Base-by-base conservation (phyloP, 345 rosid genomes). In the Psidium friedrichsthalianum region DNA sequence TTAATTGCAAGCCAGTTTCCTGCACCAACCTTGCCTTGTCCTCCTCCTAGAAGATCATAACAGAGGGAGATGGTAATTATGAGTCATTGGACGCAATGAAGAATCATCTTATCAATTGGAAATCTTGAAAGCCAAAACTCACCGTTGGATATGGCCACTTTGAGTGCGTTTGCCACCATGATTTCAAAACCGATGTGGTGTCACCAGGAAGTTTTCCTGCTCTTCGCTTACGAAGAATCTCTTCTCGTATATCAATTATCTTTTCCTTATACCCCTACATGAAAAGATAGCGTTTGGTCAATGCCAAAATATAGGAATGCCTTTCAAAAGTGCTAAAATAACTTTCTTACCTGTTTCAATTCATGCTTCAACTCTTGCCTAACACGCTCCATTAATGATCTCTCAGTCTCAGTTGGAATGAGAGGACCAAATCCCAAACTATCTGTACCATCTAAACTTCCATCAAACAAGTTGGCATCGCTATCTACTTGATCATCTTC, bases 141-240 rank as follows among this genome's bases (percentile, higher is more conserved):
- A 97, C 99, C 15, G 98, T 97, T 54, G 99, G 99, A 85, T 97
- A 95, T 57, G 99, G 99, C 99, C 98, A 97, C 89, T 97, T 97
- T 13, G 96, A 88, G 91, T 97, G 99, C 55, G 98, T 84, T 86
- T 94, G 99, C 99, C 99, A 97, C 99, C 99, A 96, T n/a, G 94
- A 69, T 90, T 96, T 97, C 8, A 97, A 87, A 85, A 95, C 98
- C 44, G 98, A 95, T 51, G 98, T 97, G 11, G 99, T 97, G 87
- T 95, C 99, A 49, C 98, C 99, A 6, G 99, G 98, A 84, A 97
- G 94, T 83, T 97, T 95, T 82, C 99, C 99, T 2, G 99, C 99
- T 89, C 99, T 92, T 92, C 99, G 95, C 90, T 95, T 97, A 74
- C 98, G 95, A 87, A 97, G 64, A 86, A 97, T 97, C 92, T 97